Conservation (phyloP, 2,329 filamentous ascomycete genomes). For the Akanthomyces lecanii region DNA sequence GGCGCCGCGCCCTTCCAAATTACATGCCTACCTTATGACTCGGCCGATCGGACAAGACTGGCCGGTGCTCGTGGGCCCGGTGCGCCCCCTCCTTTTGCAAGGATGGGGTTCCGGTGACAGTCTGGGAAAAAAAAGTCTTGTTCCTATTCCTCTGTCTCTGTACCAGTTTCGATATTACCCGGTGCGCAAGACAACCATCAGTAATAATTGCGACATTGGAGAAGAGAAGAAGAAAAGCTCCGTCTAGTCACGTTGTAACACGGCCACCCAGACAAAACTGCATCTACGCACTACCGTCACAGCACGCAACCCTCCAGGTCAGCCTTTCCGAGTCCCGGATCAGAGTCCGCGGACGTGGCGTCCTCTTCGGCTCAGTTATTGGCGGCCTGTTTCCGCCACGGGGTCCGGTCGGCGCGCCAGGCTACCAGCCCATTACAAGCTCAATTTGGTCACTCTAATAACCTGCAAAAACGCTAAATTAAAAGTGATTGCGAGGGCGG, state of each 20-base stretch:
- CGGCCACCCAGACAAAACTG: background rate
- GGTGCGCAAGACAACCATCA: too few relatives aligned
- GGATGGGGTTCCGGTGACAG: background rate
- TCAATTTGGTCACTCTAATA: background rate
- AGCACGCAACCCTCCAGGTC: background rate
- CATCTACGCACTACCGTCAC: background rate
- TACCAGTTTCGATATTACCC: too few relatives aligned
- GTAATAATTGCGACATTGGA: too few relatives aligned
- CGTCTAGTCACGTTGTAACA: too few relatives aligned
- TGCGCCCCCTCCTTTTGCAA: background rate
- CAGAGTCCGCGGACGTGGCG: constrained; percentile 16
- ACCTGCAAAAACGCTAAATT: background rate
- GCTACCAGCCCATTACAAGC: background rate
- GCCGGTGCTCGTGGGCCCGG: background rate
- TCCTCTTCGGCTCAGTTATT: background rate
- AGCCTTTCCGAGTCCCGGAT: background rate
- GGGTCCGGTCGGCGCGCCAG: constrained; percentile 1
- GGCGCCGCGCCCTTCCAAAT: background rate
- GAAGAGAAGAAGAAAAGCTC: too few relatives aligned
- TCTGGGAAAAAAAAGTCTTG: too few relatives aligned
- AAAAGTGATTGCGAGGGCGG: background rate
- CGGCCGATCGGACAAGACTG: constrained; percentile 13
- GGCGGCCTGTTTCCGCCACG: constrained; percentile 9
- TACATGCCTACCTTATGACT: background rate
- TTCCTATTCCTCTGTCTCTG: too few relatives aligned